Evolutionary conservation across 805 yeast species (phyloP).

Genomic region (Ogataea methanolica): DNA sequence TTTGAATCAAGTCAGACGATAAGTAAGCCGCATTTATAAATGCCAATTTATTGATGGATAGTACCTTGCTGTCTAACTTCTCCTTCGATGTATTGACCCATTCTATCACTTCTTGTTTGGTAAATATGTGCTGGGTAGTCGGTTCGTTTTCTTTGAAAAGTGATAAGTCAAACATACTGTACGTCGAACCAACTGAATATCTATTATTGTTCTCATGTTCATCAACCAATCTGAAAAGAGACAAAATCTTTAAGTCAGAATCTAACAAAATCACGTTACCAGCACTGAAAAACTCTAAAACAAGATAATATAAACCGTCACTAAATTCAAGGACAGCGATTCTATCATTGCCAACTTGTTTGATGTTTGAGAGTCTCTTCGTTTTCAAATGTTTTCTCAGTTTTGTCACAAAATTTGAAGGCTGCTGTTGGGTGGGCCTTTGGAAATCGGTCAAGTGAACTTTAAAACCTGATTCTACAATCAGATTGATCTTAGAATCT

Average conservation of each 20-base stretch:
- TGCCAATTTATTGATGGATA: conserved; percentile 64
- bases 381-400: conserved; percentile 82
- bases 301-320: conserved; percentile 74
- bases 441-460: conserved; percentile 75
- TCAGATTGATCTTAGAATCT: conserved; percentile 69
- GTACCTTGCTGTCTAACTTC: conserved; percentile 36
- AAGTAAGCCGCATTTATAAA: conserved; percentile 67
- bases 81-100: conserved; percentile 39
- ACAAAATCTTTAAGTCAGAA: conserved; percentile 57
- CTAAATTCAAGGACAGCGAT: conserved; percentile 80
- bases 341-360: conserved; percentile 76
- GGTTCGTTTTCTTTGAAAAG: conserved; percentile 33
- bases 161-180: conserved; percentile 53
- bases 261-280: conserved; percentile 85
- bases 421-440: conserved; percentile 74
- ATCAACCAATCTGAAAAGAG: conserved; percentile 73
- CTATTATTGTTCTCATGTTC: conserved; percentile 61
- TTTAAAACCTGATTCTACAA: conserved; percentile 84
- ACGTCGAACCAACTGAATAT: conserved; percentile 72
- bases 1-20: conserved; percentile 73
- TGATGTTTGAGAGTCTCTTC: conserved; percentile 65
- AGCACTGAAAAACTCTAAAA: conserved; percentile 90
- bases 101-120: conserved; percentile 27
- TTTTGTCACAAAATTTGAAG: conserved; percentile 82
- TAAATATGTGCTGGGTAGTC: conserved; percentile 16